Evolutionary conservation across 2,329 filamentous ascomycete species (phyloP), one percentile per base, ranked within the genome.

Genomic region (Alternaria infectoria): DNA sequence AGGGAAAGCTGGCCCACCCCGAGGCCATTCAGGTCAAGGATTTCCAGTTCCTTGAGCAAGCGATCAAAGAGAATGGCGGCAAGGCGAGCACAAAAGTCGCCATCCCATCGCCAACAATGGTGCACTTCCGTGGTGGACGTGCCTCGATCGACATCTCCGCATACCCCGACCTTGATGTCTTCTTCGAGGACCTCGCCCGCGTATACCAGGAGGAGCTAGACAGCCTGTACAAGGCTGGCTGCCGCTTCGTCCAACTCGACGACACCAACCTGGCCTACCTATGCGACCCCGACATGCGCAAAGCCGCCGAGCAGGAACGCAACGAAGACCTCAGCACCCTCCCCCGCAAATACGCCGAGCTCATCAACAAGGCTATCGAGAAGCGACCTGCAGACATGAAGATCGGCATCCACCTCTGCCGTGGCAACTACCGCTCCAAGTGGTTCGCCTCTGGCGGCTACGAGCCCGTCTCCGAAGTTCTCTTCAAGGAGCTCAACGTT

Each of bases 191-290:
- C 69, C 79, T 87, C 11, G 85, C 85, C 10, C 79, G 80, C 56
- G 86, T 85, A 6, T 88, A 85, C 77, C 86, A 86, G 75, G 82
- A 84, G 73, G 86, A 88, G 75, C 79, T 87, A 6, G 81, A 79
- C 62, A 82, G 83, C 47, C 77, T 87, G n/a, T 86, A 87, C 77
- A 74, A 79, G 28, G 85, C 86, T 1, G 86, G 86, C 7, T 85
- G 83, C 74, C 83, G 86, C 68, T 86, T 86, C 70, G 83, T 87
- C 12, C 86, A 88, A 78, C 81, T 88, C 57, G 86, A 88, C 74
- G 86, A 88, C 79, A 87, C 86, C 17, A 87, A 87, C 75, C 80
- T 88, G n/a, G 85, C 86, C 15, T 88, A 87, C 73, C 83, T 87
- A 11, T 88, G 86, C 78, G 86, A 87, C 71, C 82, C 82, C 28